phyloP scores from a whole-genome alignment of 163 green algal genomes.

The Chlorella variabilis region DNA sequence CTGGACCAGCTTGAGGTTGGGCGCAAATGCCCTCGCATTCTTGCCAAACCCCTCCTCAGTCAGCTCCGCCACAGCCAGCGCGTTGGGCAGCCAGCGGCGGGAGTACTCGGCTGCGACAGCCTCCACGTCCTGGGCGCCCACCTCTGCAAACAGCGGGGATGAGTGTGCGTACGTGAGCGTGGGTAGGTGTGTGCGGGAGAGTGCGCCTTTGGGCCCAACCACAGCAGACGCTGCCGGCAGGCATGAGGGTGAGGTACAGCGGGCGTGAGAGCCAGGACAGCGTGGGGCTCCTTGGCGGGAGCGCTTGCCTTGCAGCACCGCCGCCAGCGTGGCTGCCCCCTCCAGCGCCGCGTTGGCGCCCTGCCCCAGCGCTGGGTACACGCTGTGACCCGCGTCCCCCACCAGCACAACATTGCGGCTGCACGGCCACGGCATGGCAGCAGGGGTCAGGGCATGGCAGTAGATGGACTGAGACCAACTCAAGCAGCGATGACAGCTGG shows the following conservation, averaged over 20 bases:
- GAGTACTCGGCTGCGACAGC: constrained; percentile 15
- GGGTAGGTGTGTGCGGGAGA: no score
- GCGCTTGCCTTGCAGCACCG: constrained; percentile 8
- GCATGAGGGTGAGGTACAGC: no score
- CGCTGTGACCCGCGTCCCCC: constrained; percentile 26
- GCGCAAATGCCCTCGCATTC: constrained; percentile 12
- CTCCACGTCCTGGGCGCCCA: not conserved
- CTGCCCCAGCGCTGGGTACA: constrained; percentile 29
- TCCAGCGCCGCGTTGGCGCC: constrained; percentile 35
- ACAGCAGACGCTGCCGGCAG: no score
- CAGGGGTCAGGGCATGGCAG: no score
- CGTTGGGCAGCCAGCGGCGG: constrained; percentile 32
- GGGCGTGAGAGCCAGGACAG: no score
- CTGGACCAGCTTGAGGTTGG: constrained; percentile 34
- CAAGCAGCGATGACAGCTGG: no score
- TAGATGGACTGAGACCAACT: no score
- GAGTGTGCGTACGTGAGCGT: not conserved
- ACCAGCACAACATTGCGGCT: constrained; percentile 14
- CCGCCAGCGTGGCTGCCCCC: constrained; percentile 1
- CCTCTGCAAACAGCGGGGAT: not conserved
- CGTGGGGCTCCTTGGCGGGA: no score
- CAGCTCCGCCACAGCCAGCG: constrained; percentile 19
- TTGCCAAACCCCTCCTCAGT: constrained; percentile 25
- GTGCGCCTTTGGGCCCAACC: no score
- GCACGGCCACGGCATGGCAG: not conserved